Evolutionary conservation across 2,329 filamentous ascomycete species (phyloP).

Genomic region (Cercospora nicotianae): DNA sequence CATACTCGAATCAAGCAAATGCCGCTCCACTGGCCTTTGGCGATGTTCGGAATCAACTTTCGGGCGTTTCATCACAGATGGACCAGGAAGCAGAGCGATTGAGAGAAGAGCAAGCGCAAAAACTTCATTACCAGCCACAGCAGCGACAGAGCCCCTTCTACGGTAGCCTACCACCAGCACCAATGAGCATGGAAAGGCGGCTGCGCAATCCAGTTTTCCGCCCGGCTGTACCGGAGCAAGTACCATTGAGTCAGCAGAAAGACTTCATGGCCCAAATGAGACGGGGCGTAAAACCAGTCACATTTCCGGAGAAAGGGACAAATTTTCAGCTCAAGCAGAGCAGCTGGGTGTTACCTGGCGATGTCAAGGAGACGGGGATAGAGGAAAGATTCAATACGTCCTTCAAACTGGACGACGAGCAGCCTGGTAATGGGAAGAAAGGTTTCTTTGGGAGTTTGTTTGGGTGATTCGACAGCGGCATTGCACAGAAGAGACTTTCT

Average conservation of each 20-base stretch:
- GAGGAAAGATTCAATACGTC: slow-evolving; percentile 27
- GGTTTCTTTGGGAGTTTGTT: slow-evolving; percentile 12
- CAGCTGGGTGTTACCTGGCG: slow-evolving; percentile 24
- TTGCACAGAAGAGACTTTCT: neutral
- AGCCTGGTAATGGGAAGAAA: slow-evolving; percentile 6
- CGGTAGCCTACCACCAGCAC: slow-evolving; percentile 68
- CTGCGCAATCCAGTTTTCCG: slow-evolving; percentile 56
- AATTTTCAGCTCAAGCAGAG: slow-evolving; percentile 28
- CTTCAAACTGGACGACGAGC: slow-evolving; percentile 23
- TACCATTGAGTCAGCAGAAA: slow-evolving; percentile 48
- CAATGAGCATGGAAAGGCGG: slow-evolving; percentile 63
- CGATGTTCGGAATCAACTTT: slow-evolving; percentile 28
- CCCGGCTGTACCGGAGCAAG: slow-evolving; percentile 35
- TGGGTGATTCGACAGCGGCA: neutral
- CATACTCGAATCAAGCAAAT: slow-evolving; percentile 19
- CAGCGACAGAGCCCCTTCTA: slow-evolving; percentile 61
- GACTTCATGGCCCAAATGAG: slow-evolving; percentile 53
- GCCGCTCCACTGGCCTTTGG: slow-evolving; percentile 22
- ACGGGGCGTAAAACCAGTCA: slow-evolving; percentile 28
- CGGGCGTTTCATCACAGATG: slow-evolving; percentile 30
- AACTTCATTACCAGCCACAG: slow-evolving; percentile 28
- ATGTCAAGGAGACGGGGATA: slow-evolving; percentile 26
- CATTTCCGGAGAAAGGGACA: slow-evolving; percentile 24
- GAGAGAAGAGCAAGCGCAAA: slow-evolving; percentile 22
- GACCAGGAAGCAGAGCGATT: slow-evolving; percentile 23